Conservation (phyloP, 331 rosid genomes). For the Erythrophleum ivorense region DNA sequence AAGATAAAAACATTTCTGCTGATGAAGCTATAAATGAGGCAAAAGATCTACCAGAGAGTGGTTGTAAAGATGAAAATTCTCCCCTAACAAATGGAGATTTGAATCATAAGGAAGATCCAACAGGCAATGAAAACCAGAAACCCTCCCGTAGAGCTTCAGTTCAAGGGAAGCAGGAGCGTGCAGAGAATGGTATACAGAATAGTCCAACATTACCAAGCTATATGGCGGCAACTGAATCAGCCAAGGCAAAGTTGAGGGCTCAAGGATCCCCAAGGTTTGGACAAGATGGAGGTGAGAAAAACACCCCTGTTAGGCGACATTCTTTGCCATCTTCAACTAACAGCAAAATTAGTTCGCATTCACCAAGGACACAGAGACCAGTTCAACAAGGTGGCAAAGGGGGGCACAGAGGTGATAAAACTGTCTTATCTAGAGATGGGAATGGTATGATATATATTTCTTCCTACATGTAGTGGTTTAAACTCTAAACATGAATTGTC, state of each 20-base stretch:
- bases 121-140: slow-evolving; percentile 60
- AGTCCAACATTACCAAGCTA: slow-evolving; percentile 85
- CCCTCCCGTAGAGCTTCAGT: slow-evolving; percentile 56
- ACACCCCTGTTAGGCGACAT: slow-evolving; percentile 62
- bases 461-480: slow-evolving; percentile 16
- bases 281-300: slow-evolving; percentile 64
- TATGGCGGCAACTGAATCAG: slow-evolving; percentile 94
- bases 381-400: slow-evolving; percentile 71
- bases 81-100: slow-evolving; percentile 55
- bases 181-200: slow-evolving; percentile 68
- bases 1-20: slow-evolving; percentile 43
- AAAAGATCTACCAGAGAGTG: slow-evolving; percentile 49
- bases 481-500: slow-evolving; percentile 8
- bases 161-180: slow-evolving; percentile 64
- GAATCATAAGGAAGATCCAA: slow-evolving; percentile 56
- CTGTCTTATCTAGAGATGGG: slow-evolving; percentile 51
- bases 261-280: slow-evolving; percentile 76
- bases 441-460: slow-evolving; percentile 59
- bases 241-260: slow-evolving; percentile 83
- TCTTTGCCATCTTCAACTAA: slow-evolving; percentile 68
- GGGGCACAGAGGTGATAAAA: slow-evolving; percentile 52
- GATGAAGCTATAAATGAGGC: slow-evolving; percentile 48
- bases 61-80: slow-evolving; percentile 51
- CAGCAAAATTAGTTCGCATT: slow-evolving; percentile 71
- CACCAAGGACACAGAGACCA: slow-evolving; percentile 79